These are phyloP conservation scores for Scheffersomyces amazonensis DNA, from an alignment of 805 yeast species.

Conservation along the genomic window DNA sequence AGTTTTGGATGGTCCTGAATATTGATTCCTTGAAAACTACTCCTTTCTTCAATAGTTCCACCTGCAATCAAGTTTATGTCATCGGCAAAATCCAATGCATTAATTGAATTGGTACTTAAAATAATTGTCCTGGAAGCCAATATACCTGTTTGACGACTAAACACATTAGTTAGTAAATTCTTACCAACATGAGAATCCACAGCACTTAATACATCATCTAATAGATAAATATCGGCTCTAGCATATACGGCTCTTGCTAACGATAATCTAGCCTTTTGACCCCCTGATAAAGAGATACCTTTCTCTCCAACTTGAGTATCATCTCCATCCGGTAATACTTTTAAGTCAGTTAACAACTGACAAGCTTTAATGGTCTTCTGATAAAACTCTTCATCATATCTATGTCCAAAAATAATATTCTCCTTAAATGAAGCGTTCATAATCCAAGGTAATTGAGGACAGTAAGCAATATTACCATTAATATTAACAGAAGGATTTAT, in stretches of 20 bases:
- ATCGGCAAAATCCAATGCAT: slow-evolving; percentile 56
- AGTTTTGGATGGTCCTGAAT: slow-evolving; percentile 20
- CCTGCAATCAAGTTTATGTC: slow-evolving; percentile 56
- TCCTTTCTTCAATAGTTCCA: slow-evolving; percentile 55
- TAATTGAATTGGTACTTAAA: slow-evolving; percentile 56
- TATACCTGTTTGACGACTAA: slow-evolving; percentile 43
- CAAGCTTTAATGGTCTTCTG: slow-evolving; percentile 46
- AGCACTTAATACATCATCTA: slow-evolving; percentile 69
- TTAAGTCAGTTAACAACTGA: slow-evolving; percentile 46
- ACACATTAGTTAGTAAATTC: slow-evolving; percentile 48
- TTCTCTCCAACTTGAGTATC: slow-evolving; percentile 57
- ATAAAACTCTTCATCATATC: slow-evolving; percentile 41
- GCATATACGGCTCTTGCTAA: slow-evolving; percentile 70
- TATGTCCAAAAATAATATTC: slow-evolving; percentile 50
- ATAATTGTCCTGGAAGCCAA: slow-evolving; percentile 51
- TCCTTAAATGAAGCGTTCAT: slow-evolving; percentile 51
- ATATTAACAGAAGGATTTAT: slow-evolving; percentile 14
- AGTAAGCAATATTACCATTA: slow-evolving; percentile 52
- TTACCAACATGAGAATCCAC: slow-evolving; percentile 71
- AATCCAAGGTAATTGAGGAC: slow-evolving; percentile 59
- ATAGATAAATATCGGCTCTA: slow-evolving; percentile 52
- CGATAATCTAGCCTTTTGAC: slow-evolving; percentile 62
- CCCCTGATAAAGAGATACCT: slow-evolving; percentile 60
- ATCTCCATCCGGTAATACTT: slow-evolving; percentile 50
- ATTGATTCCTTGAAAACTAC: slow-evolving; percentile 16